These are phyloP conservation scores for Thelephora terrestris DNA, from an alignment of 1,284 basidiomycete genomes.

Conservation along the genomic window DNA sequence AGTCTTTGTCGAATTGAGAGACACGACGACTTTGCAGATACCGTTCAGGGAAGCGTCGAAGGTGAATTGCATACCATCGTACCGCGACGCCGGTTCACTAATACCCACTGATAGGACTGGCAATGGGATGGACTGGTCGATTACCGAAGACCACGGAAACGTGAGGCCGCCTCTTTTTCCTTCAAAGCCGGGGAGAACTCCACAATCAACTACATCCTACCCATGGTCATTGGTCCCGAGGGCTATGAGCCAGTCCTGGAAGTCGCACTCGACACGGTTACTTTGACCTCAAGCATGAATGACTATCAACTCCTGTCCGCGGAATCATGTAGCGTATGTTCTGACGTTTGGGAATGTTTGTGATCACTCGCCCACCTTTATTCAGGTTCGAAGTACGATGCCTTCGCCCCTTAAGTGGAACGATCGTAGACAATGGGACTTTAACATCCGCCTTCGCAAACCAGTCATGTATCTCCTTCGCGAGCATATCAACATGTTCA, in stretches of 20 bases:
- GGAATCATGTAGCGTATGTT: slow-evolving; percentile 61
- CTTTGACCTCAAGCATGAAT: slow-evolving; percentile 77
- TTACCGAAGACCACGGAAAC: slow-evolving; percentile 40
- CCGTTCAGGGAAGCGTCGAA: slow-evolving; percentile 86
- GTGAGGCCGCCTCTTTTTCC: slow-evolving; percentile 66
- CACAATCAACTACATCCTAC: slow-evolving; percentile 73
- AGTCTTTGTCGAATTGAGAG: slow-evolving; percentile 71
- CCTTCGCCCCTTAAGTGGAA: slow-evolving; percentile 62
- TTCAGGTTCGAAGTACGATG: slow-evolving; percentile 52
- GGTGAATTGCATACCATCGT: slow-evolving; percentile 24
- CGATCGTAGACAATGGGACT: slow-evolving; percentile 65
- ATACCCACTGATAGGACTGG: slow-evolving; percentile 50
- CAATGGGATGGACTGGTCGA: slow-evolving; percentile 62
- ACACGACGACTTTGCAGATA: slow-evolving; percentile 66
- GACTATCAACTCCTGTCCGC: slow-evolving; percentile 70
- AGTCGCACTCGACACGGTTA: slow-evolving; percentile 74
- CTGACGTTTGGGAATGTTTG: background rate
- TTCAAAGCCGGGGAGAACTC: slow-evolving; percentile 72
- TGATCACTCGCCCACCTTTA: background rate
- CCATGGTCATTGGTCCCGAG: slow-evolving; percentile 60
- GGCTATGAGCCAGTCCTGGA: slow-evolving; percentile 77
- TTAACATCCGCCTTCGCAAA: slow-evolving; percentile 59
- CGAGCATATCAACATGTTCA: slow-evolving; percentile 88
- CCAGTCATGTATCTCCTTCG: slow-evolving; percentile 72
- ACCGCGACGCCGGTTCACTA: background rate